Evolutionary conservation across 345 rosid genomes (phyloP).

Genomic region (Lumnitzera racemosa): DNA sequence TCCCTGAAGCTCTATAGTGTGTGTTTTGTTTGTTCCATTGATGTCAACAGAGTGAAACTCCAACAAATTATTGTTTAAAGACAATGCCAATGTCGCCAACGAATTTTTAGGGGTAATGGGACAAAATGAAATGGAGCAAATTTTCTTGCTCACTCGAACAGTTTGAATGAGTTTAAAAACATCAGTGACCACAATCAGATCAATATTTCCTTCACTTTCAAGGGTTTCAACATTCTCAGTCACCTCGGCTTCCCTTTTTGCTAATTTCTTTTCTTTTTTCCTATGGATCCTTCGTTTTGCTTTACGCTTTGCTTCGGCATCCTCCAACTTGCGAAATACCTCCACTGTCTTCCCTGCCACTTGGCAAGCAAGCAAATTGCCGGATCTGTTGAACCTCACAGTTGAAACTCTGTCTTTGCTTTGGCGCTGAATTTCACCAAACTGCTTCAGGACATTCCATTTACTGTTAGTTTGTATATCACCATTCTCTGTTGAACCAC

Average conservation of each 20-base stretch:
- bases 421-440: slow-evolving; percentile 86
- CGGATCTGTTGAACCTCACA: slow-evolving; percentile 65
- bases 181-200: slow-evolving; percentile 46
- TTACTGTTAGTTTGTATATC: slow-evolving; percentile 39
- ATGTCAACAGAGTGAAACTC: slow-evolving; percentile 74
- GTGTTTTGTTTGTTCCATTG: slow-evolving; percentile 35
- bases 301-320: slow-evolving; percentile 74
- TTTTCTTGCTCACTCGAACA: slow-evolving; percentile 70
- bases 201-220: slow-evolving; percentile 21
- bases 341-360: slow-evolving; percentile 83
- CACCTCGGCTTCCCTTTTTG: slow-evolving; percentile 33
- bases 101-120: slow-evolving; percentile 52
- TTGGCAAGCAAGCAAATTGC: slow-evolving; percentile 85
- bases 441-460: slow-evolving; percentile 64
- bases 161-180: slow-evolving; percentile 77
- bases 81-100: slow-evolving; percentile 66
- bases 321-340: slow-evolving; percentile 60
- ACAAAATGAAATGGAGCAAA: slow-evolving; percentile 74
- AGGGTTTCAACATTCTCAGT: slow-evolving; percentile 25
- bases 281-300: slow-evolving; percentile 82
- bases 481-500: slow-evolving; percentile 22
- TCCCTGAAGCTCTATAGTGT: slow-evolving; percentile 81
- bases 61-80: slow-evolving; percentile 78
- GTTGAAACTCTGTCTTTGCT: slow-evolving; percentile 77
- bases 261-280: slow-evolving; percentile 81